These are phyloP conservation scores for Meira miltonrushii DNA, from an alignment of 1,284 basidiomycete species.

Conservation along the genomic window DNA sequence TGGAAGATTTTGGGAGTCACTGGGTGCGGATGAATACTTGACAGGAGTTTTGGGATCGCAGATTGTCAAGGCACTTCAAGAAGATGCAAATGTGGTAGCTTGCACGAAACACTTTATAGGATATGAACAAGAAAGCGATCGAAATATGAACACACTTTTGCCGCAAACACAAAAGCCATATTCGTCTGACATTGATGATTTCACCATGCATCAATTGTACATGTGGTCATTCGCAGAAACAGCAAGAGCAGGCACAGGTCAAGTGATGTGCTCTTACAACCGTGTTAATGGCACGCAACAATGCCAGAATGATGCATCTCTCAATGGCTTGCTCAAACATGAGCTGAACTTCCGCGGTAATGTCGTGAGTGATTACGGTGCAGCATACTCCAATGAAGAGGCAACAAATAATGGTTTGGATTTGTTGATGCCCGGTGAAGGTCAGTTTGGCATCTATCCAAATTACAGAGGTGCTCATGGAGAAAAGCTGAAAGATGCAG, in stretches of 20 bases:
- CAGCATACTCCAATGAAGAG: conserved; percentile 36
- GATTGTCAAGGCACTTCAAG: conserved; percentile 37
- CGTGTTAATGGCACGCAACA: conserved; percentile 66
- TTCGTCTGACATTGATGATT: conserved; percentile 60
- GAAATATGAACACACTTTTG: conserved; percentile 24
- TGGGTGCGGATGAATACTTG: conserved; percentile 41
- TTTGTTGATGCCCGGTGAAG: conserved; percentile 55
- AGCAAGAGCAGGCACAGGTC: conserved; percentile 55
- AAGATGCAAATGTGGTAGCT: conserved; percentile 33
- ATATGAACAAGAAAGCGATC: conserved; percentile 49
- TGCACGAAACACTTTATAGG: conserved; percentile 53
- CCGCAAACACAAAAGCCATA: background rate
- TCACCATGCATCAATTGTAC: conserved; percentile 62
- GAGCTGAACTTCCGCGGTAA: conserved; percentile 75
- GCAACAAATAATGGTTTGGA: conserved; percentile 65
- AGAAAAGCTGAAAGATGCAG: conserved; percentile 61
- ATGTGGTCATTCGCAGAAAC: conserved; percentile 56
- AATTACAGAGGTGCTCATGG: conserved; percentile 58
- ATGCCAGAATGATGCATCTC: conserved; percentile 64
- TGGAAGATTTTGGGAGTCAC: conserved; percentile 75
- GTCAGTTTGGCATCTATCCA: conserved; percentile 22
- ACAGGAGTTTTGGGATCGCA: conserved; percentile 35
- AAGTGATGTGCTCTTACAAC: conserved; percentile 55
- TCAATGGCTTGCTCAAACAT: conserved; percentile 68
- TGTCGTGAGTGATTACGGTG: conserved; percentile 55